Conservation (phyloP, 2,329 filamentous ascomycete genomes). For the Calonectria ilicicola region DNA sequence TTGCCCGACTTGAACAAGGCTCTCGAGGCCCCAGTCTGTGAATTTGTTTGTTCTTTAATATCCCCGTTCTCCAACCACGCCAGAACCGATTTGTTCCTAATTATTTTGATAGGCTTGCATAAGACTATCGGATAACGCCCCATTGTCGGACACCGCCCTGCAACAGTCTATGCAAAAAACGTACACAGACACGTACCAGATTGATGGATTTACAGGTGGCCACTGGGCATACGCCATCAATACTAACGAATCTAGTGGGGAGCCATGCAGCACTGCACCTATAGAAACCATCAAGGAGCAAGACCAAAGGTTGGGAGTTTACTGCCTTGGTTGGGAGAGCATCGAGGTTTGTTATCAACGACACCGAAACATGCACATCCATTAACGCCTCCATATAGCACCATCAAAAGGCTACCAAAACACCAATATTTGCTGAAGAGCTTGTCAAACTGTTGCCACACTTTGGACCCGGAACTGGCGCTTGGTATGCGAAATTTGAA, state of each 20-base stretch:
- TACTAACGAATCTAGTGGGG: constrained; percentile 25
- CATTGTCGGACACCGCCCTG: constrained; percentile 17
- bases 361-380: not conserved
- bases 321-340: constrained; percentile 37
- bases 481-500: constrained; percentile 33
- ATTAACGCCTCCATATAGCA: constrained; percentile 17
- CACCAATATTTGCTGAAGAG: constrained; percentile 30
- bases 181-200: constrained; percentile 32
- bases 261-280: not conserved
- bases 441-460: constrained; percentile 28
- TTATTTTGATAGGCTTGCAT: constrained; percentile 13
- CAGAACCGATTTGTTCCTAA: not conserved
- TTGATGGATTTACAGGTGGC: constrained; percentile 33
- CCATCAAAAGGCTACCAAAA: constrained; percentile 29
- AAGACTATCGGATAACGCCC: constrained; percentile 24
- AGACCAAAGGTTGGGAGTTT: constrained; percentile 26
- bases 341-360: constrained; percentile 26
- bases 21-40: constrained; percentile 32
- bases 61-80: not conserved
- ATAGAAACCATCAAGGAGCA: not conserved
- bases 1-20: constrained; percentile 13
- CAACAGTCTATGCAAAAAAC: constrained; percentile 34
- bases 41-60: constrained; percentile 25
- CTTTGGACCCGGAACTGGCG: constrained; percentile 28
- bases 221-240: constrained; percentile 34